Evolutionary conservation across 1,139 yeast genomes (phyloP), one percentile per base, ranked within the genome.

Genomic region (Candida sanyaensis): DNA sequence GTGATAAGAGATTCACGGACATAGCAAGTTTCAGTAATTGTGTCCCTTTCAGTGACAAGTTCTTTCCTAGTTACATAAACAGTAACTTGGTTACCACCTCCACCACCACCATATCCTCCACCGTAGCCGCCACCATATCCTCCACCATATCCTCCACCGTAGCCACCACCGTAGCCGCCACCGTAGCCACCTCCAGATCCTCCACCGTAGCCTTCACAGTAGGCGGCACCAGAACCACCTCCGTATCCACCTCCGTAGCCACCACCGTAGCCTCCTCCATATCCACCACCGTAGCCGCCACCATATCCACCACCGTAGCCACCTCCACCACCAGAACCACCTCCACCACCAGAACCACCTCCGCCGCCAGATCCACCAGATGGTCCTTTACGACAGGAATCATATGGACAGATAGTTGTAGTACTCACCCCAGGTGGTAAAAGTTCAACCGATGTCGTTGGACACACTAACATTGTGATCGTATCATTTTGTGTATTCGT

Each of bases 261-360:
- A 34, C 37, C 37, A 2, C 32, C 32, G 10, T 10, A 29, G 10
- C 37, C 37, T 6, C 26, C 26, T 17, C 37, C 37, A 10, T 21
- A 34, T 17, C 37, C 37, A 10, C 37, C 37, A 21, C 37, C 37
- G 21, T 5, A 9, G 2, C 37, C 37, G 6, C 7, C n/a, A 1
- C 37, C 37, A 21, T 57, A 10, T 1, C 39, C 39, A 12, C 39
- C 17, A n/a, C 30, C 30, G 1, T 8, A 10, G 1, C 39, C 39
- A 1, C 7, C 6, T 6, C 38, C 38, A 7, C 38, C 28, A 8
- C 28, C 38, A 36, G 21, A 2, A 17, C 86, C 91, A 4, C 84
- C 80, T 4, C 84, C 73, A 3, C 84, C 89, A 41, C 65, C 69
- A 50, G 70, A 71, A 1, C 73, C 65, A 32, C 59, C 58, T 6